Evolutionary conservation across 139 green algal species (phyloP).

Genomic region (Axilococcus clingmanii): DNA sequence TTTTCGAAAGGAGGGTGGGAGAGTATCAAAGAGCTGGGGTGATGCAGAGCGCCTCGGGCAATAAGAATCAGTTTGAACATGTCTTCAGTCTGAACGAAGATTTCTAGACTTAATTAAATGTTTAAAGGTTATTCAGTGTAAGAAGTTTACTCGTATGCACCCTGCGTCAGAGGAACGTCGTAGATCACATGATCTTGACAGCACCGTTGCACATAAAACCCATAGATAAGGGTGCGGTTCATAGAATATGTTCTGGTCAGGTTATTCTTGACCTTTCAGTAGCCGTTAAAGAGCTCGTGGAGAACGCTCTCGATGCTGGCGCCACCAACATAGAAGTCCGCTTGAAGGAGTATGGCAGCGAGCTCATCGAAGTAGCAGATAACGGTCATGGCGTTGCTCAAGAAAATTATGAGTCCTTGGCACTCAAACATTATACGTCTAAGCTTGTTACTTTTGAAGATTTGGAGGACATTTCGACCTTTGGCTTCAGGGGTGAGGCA

Average conservation of each 20-base stretch:
- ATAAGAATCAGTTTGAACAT: constrained; percentile 1
- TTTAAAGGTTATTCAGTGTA: no score
- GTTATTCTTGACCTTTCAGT: constrained; percentile 84
- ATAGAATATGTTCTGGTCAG: constrained; percentile 80
- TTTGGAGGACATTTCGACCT: constrained; percentile 73
- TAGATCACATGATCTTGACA: no score
- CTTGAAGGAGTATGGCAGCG: constrained; percentile 75
- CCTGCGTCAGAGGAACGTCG: no score
- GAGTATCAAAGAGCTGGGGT: constrained; percentile 75
- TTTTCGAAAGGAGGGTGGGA: constrained; percentile 76
- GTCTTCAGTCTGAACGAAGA: constrained; percentile 4
- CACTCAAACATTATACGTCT: constrained; percentile 92
- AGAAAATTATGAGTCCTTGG: constrained; percentile 60
- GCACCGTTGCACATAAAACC: constrained; percentile 36
- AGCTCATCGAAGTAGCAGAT: constrained; percentile 90
- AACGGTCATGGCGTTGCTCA: constrained; percentile 77
- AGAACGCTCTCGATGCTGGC: constrained; percentile 92
- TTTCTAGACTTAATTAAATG: background rate
- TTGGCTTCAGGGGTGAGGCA: constrained; percentile 94
- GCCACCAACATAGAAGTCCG: constrained; percentile 83
- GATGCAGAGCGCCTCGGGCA: constrained; percentile 39
- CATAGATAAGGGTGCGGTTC: constrained; percentile 53
- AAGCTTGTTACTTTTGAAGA: constrained; percentile 82
- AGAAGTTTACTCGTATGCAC: no score
- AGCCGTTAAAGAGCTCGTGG: constrained; percentile 89